These are phyloP conservation scores for Fusarium chaquense DNA, from an alignment of 2,329 filamentous ascomycete species.

Conservation along the genomic window DNA sequence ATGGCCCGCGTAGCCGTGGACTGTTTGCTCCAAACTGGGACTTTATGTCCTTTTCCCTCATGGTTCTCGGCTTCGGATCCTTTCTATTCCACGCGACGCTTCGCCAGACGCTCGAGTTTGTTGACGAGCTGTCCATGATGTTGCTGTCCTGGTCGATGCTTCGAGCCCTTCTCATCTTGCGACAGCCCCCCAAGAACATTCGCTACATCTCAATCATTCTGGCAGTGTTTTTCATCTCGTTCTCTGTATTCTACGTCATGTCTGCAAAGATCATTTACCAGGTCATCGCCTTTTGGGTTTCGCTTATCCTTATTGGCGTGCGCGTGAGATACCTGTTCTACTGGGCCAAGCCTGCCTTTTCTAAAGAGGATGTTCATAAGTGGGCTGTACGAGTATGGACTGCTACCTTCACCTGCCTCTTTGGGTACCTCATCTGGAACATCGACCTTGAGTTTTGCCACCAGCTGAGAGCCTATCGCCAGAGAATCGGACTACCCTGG, in stretches of 20 bases:
- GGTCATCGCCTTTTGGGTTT: conserved; percentile 53
- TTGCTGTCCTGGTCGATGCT: conserved; percentile 64
- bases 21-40: conserved; percentile 52
- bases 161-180: conserved; percentile 61
- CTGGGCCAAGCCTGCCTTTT: conserved; percentile 47
- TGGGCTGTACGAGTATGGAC: conserved; percentile 48
- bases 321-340: conserved; percentile 54
- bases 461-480: conserved; percentile 59
- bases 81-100: conserved; percentile 60
- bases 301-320: conserved; percentile 50
- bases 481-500: conserved; percentile 64
- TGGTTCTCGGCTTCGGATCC: conserved; percentile 58
- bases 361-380: conserved; percentile 42
- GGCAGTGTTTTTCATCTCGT: conserved; percentile 55
- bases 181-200: conserved; percentile 54
- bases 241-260: conserved; percentile 58
- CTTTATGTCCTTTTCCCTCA: conserved; percentile 57
- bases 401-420: conserved; percentile 52
- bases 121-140: conserved; percentile 71
- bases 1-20: conserved; percentile 48
- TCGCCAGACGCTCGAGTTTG: conserved; percentile 58
- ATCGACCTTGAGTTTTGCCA: conserved; percentile 67
- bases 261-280: conserved; percentile 60
- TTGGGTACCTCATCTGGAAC: conserved; percentile 67
- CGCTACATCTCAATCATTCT: conserved; percentile 54